Evolutionary conservation across 768 basidiomycete genomes (phyloP).

Genomic region (Trametes coccinea): DNA sequence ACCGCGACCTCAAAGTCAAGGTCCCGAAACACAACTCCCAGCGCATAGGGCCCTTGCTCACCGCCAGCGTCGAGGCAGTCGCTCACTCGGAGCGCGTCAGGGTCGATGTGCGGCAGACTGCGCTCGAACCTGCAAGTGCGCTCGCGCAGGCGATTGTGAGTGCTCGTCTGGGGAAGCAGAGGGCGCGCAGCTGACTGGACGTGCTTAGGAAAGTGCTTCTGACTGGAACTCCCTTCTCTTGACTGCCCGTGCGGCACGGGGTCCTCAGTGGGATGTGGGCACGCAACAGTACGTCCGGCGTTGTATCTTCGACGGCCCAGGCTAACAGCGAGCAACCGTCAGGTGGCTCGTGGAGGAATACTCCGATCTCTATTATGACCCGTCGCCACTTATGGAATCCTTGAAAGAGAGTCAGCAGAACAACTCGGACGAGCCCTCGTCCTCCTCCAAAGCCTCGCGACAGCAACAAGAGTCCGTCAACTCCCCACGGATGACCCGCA

Average conservation of each 20-base stretch:
- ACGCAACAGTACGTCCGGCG: conserved; percentile 70
- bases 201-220: conserved; percentile 65
- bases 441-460: conserved; percentile 7
- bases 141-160: conserved; percentile 68
- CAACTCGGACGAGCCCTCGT: conserved; percentile 14
- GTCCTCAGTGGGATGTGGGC: conserved; percentile 86
- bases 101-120: conserved; percentile 65
- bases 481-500: conserved; percentile 21
- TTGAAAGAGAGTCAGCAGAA: conserved; percentile 26
- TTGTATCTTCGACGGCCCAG: background rate
- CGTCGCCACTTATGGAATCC: conserved; percentile 49
- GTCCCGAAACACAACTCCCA: conserved; percentile 80
- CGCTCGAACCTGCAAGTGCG: conserved; percentile 47
- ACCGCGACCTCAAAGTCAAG: conserved; percentile 57
- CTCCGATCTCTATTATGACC: conserved; percentile 74
- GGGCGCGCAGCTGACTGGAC: background rate
- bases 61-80: conserved; percentile 55
- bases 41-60: conserved; percentile 63
- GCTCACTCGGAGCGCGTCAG: conserved; percentile 50
- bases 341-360: conserved; percentile 78
- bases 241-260: conserved; percentile 77
- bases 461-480: conserved; percentile 17
- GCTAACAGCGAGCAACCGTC: background rate
- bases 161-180: conserved; percentile 20
- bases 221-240: conserved; percentile 84